A percentile compares a stretch with the other conserved stretches of the same genome.
Evolutionary conservation across 805 yeast species (phyloP).

Genomic region (Teunomyces funiuensis): DNA sequence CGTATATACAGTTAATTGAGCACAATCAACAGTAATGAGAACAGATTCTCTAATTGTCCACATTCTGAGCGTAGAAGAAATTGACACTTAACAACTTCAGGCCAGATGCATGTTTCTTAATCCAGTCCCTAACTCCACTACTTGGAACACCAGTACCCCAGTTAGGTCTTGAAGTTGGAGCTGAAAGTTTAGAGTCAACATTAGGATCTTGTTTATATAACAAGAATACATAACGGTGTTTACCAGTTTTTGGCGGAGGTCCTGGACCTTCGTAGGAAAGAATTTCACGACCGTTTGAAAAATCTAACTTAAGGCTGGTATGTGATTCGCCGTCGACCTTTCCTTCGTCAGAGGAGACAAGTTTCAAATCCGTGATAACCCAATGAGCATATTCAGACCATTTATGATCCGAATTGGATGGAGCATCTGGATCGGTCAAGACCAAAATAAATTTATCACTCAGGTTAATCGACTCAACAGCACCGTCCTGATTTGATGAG

Average conservation of each 20-base stretch:
- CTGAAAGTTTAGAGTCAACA: slow-evolving; percentile 32
- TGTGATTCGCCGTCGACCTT: slow-evolving; percentile 29
- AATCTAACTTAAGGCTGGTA: slow-evolving; percentile 29
- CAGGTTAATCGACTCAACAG: slow-evolving; percentile 36
- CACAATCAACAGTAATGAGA: background rate
- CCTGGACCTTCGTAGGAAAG: slow-evolving; percentile 77
- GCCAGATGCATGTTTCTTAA: slow-evolving; percentile 55
- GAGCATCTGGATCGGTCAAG: slow-evolving; percentile 94
- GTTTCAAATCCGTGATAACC: slow-evolving; percentile 54
- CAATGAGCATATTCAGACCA: slow-evolving; percentile 90
- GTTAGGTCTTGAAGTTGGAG: slow-evolving; percentile 57
- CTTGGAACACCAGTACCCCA: slow-evolving; percentile 91
- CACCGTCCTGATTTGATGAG: slow-evolving; percentile 43
- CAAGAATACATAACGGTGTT: slow-evolving; percentile 82
- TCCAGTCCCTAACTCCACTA: slow-evolving; percentile 75
- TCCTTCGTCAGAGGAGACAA: slow-evolving; percentile 33
- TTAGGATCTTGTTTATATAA: slow-evolving; percentile 65
- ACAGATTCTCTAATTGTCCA: slow-evolving; percentile 14
- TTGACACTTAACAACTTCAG: slow-evolving; percentile 68
- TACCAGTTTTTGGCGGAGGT: slow-evolving; percentile 85
- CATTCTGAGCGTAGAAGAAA: slow-evolving; percentile 79
- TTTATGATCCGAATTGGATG: slow-evolving; percentile 73
- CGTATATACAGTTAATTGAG: background rate
- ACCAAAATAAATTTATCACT: slow-evolving; percentile 68
- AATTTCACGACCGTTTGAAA: slow-evolving; percentile 40